phyloP scores from a whole-genome alignment of 1,139 yeast genomes.

The Blastobotrys arbuscula region DNA sequence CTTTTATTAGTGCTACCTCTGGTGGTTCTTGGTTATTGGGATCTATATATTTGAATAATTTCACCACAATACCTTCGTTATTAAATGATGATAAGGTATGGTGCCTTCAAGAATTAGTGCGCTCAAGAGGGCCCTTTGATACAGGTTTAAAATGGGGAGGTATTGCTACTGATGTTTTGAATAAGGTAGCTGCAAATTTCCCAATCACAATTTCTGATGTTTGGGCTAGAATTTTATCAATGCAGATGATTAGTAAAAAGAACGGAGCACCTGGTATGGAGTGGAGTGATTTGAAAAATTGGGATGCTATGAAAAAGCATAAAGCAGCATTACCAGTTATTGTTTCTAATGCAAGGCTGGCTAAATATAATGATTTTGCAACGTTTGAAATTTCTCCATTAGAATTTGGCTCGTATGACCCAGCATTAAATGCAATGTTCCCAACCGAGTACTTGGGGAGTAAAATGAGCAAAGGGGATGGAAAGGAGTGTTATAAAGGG shows the following conservation, averaged over 20 bases:
- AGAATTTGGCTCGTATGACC: conserved; percentile 90
- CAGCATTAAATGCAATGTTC: conserved; percentile 60
- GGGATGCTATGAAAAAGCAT: conserved; percentile 46
- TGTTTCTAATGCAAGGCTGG: conserved; percentile 65
- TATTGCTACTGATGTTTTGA: conserved; percentile 46
- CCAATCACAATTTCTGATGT: conserved; percentile 67
- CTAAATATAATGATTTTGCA: conserved; percentile 47
- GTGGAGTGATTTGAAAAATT: conserved; percentile 56
- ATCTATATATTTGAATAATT: conserved; percentile 72
- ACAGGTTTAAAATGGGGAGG: conserved; percentile 41
- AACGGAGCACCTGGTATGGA: conserved; percentile 58
- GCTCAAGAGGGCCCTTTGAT: conserved; percentile 40
- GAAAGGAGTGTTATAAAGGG: conserved; percentile 53
- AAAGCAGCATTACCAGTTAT: conserved; percentile 82
- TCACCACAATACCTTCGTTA: conserved; percentile 60
- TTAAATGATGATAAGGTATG: conserved; percentile 8
- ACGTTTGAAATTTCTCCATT: conserved; percentile 74
- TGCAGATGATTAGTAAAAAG: conserved; percentile 53
- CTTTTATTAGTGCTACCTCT: conserved; percentile 71
- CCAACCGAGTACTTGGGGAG: conserved; percentile 72
- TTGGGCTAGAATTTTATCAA: conserved; percentile 81
- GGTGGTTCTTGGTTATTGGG: conserved; percentile 89
- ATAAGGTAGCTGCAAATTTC: conserved; percentile 63
- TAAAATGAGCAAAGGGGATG: conserved; percentile 57
- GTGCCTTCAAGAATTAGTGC: conserved; percentile 9